Evolutionary conservation across 805 yeast species (phyloP).

Genomic region (Starmerella stellata): DNA sequence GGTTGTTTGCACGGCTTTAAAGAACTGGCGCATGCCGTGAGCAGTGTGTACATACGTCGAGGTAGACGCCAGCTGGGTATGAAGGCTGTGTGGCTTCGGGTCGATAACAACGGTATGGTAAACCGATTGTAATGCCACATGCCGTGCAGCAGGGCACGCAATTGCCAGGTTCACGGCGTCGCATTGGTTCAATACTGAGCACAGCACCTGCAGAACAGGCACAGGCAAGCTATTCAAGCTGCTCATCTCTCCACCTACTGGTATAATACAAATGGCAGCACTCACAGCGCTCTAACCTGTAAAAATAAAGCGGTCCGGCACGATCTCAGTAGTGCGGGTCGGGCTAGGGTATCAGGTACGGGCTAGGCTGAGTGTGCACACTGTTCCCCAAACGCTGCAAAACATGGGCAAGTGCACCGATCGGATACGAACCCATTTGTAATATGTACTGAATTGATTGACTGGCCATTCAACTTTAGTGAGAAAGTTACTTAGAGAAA

Average conservation of each 20-base stretch:
- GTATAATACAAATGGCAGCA: no score
- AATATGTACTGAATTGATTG: no score
- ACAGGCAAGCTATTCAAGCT: conserved; percentile 16
- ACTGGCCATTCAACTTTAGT: no score
- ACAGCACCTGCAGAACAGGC: conserved; percentile 18
- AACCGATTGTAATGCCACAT: conserved; percentile 16
- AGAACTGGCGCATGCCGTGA: conserved; percentile 21
- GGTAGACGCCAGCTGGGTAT: conserved; percentile 6
- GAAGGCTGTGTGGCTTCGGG: conserved; percentile 19
- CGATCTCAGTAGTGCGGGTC: no score
- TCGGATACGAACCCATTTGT: no score
- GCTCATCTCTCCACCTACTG: background rate
- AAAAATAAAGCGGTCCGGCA: no score
- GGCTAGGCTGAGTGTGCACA: no score
- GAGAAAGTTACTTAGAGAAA: no score
- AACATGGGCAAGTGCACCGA: no score
- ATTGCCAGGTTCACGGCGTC: conserved; percentile 21
- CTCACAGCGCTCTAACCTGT: no score
- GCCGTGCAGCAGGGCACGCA: conserved; percentile 15
- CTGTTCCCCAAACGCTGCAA: no score
- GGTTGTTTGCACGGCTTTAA: conserved; percentile 15
- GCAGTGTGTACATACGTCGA: conserved; percentile 15
- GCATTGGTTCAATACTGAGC: conserved; percentile 20
- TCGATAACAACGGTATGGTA: conserved; percentile 21
- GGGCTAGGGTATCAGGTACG: no score